Evolutionary conservation across 768 basidiomycete species (phyloP).

Genomic region (Boletus subcaerulescens): DNA sequence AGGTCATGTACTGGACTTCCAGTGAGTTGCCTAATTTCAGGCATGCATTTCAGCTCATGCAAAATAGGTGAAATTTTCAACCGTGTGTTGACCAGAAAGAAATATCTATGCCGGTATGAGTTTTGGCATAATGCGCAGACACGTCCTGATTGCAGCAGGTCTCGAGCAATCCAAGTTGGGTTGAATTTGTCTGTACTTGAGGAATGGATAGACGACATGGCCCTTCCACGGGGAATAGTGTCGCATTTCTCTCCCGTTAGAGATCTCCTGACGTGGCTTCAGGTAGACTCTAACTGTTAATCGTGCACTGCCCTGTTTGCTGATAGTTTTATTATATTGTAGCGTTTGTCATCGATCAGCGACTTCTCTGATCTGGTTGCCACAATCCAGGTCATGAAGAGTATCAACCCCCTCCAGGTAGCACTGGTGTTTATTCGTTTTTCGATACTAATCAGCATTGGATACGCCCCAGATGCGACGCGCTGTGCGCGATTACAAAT

Average conservation of each 20-base stretch:
- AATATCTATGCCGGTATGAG: constrained; percentile 83
- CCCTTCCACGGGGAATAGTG: constrained; percentile 73
- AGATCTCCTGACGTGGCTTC: constrained; percentile 84
- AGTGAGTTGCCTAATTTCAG: constrained; percentile 51
- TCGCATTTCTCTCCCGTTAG: constrained; percentile 80
- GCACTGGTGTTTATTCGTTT: neutral
- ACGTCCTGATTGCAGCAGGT: constrained; percentile 36
- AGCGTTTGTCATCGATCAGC: constrained; percentile 83
- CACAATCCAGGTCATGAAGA: constrained; percentile 83
- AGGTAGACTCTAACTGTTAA: constrained; percentile 50
- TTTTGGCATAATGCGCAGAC: neutral
- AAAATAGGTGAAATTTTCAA: constrained; percentile 78
- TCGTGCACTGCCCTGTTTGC: neutral
- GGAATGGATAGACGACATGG: constrained; percentile 86
- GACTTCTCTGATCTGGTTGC: constrained; percentile 88
- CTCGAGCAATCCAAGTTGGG: constrained; percentile 84
- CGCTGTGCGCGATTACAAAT: constrained; percentile 89
- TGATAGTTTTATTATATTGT: constrained; percentile 4
- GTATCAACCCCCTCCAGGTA: constrained; percentile 91
- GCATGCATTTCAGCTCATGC: constrained; percentile 5
- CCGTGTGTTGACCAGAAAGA: constrained; percentile 84
- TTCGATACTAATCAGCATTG: neutral
- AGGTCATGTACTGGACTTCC: constrained; percentile 98
- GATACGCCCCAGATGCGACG: constrained; percentile 68
- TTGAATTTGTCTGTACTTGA: constrained; percentile 84